These are phyloP conservation scores for Penicillium argentinense DNA, from an alignment of 495 filamentous ascomycete species.

Conservation along the genomic window DNA sequence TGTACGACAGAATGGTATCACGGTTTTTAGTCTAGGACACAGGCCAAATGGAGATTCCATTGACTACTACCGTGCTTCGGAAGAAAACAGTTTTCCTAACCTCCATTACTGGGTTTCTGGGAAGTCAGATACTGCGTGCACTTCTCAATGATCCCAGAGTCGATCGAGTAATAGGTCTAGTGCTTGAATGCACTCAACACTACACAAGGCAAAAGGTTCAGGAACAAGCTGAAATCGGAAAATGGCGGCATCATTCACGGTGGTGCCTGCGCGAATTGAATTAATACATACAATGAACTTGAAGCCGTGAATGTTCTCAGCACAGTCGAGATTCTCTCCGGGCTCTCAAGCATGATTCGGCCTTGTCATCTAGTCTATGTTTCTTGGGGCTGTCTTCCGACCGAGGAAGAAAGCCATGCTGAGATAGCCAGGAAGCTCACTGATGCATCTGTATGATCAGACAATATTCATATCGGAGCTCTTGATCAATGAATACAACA, in stretches of 20 bases:
- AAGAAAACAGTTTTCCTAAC: constrained; percentile 20
- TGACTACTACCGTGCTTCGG: too few relatives aligned
- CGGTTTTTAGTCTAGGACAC: too few relatives aligned
- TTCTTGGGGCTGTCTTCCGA: constrained; percentile 25
- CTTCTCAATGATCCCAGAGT: constrained; percentile 16
- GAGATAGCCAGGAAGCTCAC: not conserved
- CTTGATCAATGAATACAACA: constrained; percentile 4
- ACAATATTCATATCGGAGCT: constrained; percentile 26
- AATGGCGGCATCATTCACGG: constrained; percentile 36
- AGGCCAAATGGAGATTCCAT: too few relatives aligned
- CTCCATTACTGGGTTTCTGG: constrained; percentile 34
- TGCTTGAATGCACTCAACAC: constrained; percentile 15
- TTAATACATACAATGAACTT: constrained; percentile 15
- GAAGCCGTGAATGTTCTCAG: constrained; percentile 26
- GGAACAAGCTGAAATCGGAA: constrained; percentile 11
- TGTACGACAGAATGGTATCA: not conserved
- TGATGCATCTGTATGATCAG: constrained; percentile 26
- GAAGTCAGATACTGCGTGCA: constrained; percentile 23
- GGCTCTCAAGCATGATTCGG: not conserved
- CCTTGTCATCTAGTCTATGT: constrained; percentile 20
- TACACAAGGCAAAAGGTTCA: constrained; percentile 21
- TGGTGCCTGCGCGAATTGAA: constrained; percentile 32
- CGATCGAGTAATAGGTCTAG: constrained; percentile 19
- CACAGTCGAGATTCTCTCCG: constrained; percentile 22
- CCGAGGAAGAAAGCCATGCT: not conserved